A percentile compares a stretch with the other conserved stretches of the same genome.
These are phyloP conservation scores for Scheffersomyces insectosa DNA, from an alignment of 1,139 yeast species.

Conservation along the genomic window DNA sequence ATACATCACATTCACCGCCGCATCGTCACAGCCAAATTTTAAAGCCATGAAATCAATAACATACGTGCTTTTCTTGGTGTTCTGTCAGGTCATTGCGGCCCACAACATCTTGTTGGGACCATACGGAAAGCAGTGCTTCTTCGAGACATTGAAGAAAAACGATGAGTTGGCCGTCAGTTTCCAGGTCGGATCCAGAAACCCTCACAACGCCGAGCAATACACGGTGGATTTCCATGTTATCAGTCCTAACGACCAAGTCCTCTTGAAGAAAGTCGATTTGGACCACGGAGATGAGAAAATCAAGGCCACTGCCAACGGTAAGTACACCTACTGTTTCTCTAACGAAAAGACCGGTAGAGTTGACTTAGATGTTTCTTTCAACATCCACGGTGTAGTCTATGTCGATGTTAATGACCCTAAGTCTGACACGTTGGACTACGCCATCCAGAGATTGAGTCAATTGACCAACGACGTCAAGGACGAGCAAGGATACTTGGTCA, in stretches of 20 bases:
- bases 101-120: conserved; percentile 87
- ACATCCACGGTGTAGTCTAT: conserved; percentile 90
- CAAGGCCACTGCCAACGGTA: conserved; percentile 67
- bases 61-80: conserved; percentile 1
- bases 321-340: conserved; percentile 86
- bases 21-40: too few relatives aligned
- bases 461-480: conserved; percentile 85
- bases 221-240: conserved; percentile 71
- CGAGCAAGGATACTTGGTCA: conserved; percentile 89
- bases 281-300: conserved; percentile 82
- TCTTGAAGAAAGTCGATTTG: conserved; percentile 52
- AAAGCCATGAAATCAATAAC: not conserved
- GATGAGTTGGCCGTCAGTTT: conserved; percentile 88
- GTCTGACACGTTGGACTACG: conserved; percentile 80
- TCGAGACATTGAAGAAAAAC: conserved; percentile 74
- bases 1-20: too few relatives aligned
- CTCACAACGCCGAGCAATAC: conserved; percentile 73
- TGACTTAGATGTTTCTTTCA: conserved; percentile 91
- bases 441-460: conserved; percentile 74
- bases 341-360: conserved; percentile 74
- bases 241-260: conserved; percentile 59
- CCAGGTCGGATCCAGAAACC: conserved; percentile 93
- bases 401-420: conserved; percentile 83
- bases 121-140: conserved; percentile 85
- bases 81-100: conserved; percentile 40